phyloP scores from a whole-genome alignment of 139 green algal species.

The Marvania coccoides region DNA sequence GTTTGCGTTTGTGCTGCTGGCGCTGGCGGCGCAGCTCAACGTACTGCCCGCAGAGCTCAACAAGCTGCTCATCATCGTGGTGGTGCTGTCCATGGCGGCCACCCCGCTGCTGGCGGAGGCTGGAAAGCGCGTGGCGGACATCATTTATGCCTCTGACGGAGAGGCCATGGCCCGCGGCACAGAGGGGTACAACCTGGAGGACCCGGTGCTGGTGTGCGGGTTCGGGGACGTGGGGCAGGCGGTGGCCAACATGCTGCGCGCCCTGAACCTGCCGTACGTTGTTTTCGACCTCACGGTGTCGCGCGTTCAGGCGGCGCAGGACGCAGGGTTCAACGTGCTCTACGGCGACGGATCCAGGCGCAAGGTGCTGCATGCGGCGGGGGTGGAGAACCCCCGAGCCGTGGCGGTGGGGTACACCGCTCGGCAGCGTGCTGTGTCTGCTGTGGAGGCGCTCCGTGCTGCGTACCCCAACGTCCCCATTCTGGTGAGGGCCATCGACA shows the following conservation, averaged over 20 bases:
- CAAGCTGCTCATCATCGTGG: conserved; percentile 89
- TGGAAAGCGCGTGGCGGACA: conserved; percentile 40
- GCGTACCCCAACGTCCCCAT: conserved; percentile 68
- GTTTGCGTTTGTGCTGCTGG: conserved; percentile 97
- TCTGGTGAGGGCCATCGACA: conserved; percentile 65
- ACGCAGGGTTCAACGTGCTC: conserved; percentile 47
- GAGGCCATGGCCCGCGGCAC: neutral
- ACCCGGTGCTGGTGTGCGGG: conserved; percentile 69
- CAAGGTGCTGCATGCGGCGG: conserved; percentile 67
- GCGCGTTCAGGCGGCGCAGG: conserved; percentile 46
- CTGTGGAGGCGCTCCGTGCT: conserved; percentile 49
- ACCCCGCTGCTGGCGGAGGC: conserved; percentile 73
- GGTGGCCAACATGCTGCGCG: conserved; percentile 81
- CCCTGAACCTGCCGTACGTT: conserved; percentile 60
- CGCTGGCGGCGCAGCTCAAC: conserved; percentile 68
- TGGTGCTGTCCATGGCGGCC: conserved; percentile 91
- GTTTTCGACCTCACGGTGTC: conserved; percentile 72
- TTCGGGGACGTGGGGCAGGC: conserved; percentile 76
- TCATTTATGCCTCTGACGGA: neutral
- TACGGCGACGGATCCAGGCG: conserved; percentile 66
- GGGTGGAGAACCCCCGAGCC: conserved; percentile 53
- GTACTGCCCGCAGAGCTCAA: conserved; percentile 80
- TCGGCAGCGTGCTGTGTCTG: conserved; percentile 33
- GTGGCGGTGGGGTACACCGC: conserved; percentile 70
- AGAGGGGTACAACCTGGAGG: conserved; percentile 25